phyloP scores from a whole-genome alignment of 1,284 basidiomycete species.

The Meira nashicola region DNA sequence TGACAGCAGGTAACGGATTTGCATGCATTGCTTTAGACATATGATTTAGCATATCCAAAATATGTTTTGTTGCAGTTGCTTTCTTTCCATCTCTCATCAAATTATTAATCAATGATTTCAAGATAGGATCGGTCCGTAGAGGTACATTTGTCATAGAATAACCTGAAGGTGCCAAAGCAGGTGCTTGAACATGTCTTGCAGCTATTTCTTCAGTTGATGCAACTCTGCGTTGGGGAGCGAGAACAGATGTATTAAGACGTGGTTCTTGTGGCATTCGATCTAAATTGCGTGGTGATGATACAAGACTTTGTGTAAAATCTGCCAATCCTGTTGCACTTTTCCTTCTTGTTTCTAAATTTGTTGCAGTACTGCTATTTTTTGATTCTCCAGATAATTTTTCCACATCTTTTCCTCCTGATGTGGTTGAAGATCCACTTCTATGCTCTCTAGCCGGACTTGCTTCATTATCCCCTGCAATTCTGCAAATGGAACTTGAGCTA shows the following conservation, averaged over 20 bases:
- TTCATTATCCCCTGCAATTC: neutral
- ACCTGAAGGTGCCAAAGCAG: neutral
- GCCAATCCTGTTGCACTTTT: neutral
- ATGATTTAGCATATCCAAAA: slow-evolving; percentile 42
- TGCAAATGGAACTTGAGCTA: too few relatives aligned
- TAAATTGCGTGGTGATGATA: neutral
- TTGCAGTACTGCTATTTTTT: neutral
- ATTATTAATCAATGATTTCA: slow-evolving; percentile 52
- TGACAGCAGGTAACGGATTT: slow-evolving; percentile 52
- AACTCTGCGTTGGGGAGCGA: neutral
- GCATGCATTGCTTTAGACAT: slow-evolving; percentile 45
- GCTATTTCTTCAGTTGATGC: neutral
- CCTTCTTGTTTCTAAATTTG: neutral
- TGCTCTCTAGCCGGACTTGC: slow-evolving; percentile 7
- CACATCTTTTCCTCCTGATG: neutral
- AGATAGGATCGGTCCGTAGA: slow-evolving; percentile 32
- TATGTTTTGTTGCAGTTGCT: slow-evolving; percentile 45
- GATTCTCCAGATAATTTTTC: neutral
- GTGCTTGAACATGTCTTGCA: neutral
- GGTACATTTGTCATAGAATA: neutral
- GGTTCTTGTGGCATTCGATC: neutral
- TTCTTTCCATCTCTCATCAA: slow-evolving; percentile 55
- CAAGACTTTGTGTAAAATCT: neutral
- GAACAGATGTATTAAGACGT: neutral
- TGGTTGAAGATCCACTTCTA: neutral